phyloP scores from a whole-genome alignment of 768 basidiomycete genomes.

The Amylocystis lapponica region DNA sequence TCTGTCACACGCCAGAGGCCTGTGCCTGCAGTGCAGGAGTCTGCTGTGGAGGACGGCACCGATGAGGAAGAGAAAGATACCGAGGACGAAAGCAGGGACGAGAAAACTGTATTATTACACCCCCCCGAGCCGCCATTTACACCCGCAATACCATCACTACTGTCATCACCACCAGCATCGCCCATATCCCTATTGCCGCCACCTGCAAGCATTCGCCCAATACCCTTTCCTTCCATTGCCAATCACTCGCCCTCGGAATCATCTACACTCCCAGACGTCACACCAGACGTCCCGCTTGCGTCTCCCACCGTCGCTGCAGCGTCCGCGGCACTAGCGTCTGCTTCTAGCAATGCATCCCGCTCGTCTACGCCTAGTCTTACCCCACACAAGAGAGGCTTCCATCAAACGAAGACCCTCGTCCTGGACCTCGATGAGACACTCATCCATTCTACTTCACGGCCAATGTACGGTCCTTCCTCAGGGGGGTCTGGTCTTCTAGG shows the following conservation, averaged over 20 bases:
- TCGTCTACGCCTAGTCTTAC: constrained; percentile 24
- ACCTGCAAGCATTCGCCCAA: constrained; percentile 17
- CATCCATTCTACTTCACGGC: constrained; percentile 92
- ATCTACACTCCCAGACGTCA: background rate
- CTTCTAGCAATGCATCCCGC: constrained; percentile 12
- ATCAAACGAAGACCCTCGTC: constrained; percentile 88
- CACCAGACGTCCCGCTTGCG: background rate
- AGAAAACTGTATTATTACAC: constrained; percentile 22
- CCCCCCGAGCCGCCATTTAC: constrained; percentile 18
- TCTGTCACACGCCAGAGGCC: constrained; percentile 28
- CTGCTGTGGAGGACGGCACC: constrained; percentile 23
- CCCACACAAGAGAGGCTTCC: constrained; percentile 63
- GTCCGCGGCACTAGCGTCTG: constrained; percentile 3
- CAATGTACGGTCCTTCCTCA: constrained; percentile 40
- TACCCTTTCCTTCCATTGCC: constrained; percentile 1
- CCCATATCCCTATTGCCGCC: constrained; percentile 2
- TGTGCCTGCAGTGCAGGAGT: constrained; percentile 17
- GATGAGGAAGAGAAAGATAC: constrained; percentile 30
- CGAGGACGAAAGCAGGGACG: constrained; percentile 28
- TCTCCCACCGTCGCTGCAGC: constrained; percentile 2
- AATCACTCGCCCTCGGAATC: background rate
- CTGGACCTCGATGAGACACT: constrained; percentile 98
- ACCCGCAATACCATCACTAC: constrained; percentile 22
- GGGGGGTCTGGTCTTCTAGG: constrained; percentile 54
- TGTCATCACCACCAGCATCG: constrained; percentile 12